Percentiles rank a stretch among this genome's conserved stretches.
Evolutionary conservation across 768 basidiomycete genomes (phyloP).

Genomic region (Asterophora parasitica): DNA sequence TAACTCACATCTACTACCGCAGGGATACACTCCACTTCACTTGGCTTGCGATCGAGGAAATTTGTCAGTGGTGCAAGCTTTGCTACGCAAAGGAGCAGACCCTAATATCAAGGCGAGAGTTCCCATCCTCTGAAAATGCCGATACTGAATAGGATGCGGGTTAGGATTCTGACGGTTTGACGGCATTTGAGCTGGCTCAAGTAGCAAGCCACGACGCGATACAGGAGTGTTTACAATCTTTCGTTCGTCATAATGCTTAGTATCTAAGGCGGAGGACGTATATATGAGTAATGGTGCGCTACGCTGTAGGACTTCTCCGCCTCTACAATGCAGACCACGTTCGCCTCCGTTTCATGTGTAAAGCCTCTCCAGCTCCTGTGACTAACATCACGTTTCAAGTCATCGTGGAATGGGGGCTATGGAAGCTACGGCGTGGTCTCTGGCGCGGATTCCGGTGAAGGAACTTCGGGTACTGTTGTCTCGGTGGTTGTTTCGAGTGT

Average conservation of each 20-base stretch:
- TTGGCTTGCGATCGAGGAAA: slow-evolving; percentile 83
- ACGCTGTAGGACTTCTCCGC: background rate
- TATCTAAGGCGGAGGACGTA: background rate
- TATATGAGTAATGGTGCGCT: background rate
- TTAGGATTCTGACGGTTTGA: slow-evolving; percentile 66
- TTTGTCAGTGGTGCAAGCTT: slow-evolving; percentile 44
- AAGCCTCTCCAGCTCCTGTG: background rate
- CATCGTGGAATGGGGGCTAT: background rate
- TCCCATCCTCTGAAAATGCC: background rate
- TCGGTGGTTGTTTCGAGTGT: no score
- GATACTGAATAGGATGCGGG: slow-evolving; percentile 3
- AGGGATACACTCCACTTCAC: slow-evolving; percentile 90
- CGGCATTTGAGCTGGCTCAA: slow-evolving; percentile 54
- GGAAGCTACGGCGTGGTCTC: background rate
- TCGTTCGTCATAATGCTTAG: background rate
- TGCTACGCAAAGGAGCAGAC: slow-evolving; percentile 67
- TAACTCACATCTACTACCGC: no score
- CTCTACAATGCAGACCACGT: background rate
- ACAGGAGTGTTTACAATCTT: slow-evolving; percentile 26
- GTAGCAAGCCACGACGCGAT: slow-evolving; percentile 55
- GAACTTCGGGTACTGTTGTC: background rate
- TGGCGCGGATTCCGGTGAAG: background rate
- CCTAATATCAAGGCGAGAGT: slow-evolving; percentile 45
- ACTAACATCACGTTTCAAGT: background rate
- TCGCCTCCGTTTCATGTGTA: background rate